These are phyloP conservation scores for Phytopythium litorale DNA, from an alignment of 352 stramenopile species.

Conservation along the genomic window DNA sequence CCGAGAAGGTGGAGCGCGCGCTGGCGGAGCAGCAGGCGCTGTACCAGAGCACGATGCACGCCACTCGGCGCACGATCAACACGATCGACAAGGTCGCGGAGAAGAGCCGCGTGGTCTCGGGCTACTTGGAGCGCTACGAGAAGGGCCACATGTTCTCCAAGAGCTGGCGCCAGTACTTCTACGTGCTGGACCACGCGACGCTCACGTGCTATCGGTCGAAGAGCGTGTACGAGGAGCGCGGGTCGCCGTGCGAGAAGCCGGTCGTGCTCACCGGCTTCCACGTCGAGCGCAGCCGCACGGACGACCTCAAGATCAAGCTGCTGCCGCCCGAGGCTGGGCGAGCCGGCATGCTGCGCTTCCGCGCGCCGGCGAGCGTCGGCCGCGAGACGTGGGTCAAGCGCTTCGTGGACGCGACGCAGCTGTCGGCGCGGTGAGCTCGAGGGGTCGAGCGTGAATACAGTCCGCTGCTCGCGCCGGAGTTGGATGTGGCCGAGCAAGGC, in stretches of 20 bases:
- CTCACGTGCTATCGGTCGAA: conserved; percentile 78
- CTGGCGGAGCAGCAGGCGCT: conserved; percentile 55
- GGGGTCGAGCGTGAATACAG: background rate
- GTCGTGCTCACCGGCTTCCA: conserved; percentile 63
- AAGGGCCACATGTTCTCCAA: conserved; percentile 70
- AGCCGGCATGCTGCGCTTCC: conserved; percentile 59
- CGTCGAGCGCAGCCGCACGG: conserved; percentile 64
- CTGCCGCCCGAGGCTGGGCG: conserved; percentile 57
- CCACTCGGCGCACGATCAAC: conserved; percentile 69
- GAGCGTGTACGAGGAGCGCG: conserved; percentile 62
- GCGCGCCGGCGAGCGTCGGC: conserved; percentile 64
- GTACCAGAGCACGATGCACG: conserved; percentile 77
- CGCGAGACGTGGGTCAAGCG: conserved; percentile 78
- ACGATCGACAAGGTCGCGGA: conserved; percentile 67
- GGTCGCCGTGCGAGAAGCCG: conserved; percentile 38
- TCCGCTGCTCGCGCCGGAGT: background rate
- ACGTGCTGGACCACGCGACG: conserved; percentile 59
- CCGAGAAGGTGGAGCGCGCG: conserved; percentile 42
- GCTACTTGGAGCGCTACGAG: conserved; percentile 75
- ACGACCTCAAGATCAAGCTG: conserved; percentile 81
- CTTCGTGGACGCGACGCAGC: conserved; percentile 64
- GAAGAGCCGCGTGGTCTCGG: conserved; percentile 59
- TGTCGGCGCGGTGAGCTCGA: conserved; percentile 12
- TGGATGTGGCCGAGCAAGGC: background rate
- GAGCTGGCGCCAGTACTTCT: conserved; percentile 78